Conservation (phyloP, 345 rosid species). For the Microthlaspi erraticum region DNA sequence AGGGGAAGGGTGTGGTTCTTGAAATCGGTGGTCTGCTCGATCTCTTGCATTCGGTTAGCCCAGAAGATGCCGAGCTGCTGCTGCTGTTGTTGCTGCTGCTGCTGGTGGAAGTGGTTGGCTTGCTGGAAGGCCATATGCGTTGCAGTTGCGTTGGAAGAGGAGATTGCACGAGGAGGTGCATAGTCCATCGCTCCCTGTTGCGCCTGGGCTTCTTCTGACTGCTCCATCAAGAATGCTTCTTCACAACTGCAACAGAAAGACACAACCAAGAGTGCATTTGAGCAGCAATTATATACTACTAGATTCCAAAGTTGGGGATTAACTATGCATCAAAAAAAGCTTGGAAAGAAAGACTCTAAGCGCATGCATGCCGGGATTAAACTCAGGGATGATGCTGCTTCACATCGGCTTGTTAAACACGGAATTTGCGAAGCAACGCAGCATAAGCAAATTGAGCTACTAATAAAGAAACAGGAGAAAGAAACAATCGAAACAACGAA, state of each 20-base stretch:
- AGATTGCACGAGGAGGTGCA: conserved; percentile 36
- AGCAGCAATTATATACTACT: no score
- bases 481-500: background rate
- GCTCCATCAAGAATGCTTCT: no score
- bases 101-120: conserved; percentile 60
- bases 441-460: background rate
- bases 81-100: conserved; percentile 56
- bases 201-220: conserved; percentile 37
- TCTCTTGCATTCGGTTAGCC: conserved; percentile 62
- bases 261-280: background rate
- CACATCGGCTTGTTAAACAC: background rate
- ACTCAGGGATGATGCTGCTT: background rate
- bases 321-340: no score
- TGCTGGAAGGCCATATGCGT: conserved; percentile 52
- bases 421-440: background rate
- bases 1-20: conserved; percentile 64
- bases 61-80: conserved; percentile 65
- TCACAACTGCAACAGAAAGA: conserved; percentile 8
- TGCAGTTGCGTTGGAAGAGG: background rate
- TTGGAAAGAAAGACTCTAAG: background rate
- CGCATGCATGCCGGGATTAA: conserved; percentile 7
- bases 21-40: conserved; percentile 58
- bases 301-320: no score
- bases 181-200: conserved; percentile 57
- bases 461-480: no score